Evolutionary conservation across 208 protist species (phyloP), one percentile per base, ranked within the genome.

Genomic region (Trypanosoma brucei): DNA sequence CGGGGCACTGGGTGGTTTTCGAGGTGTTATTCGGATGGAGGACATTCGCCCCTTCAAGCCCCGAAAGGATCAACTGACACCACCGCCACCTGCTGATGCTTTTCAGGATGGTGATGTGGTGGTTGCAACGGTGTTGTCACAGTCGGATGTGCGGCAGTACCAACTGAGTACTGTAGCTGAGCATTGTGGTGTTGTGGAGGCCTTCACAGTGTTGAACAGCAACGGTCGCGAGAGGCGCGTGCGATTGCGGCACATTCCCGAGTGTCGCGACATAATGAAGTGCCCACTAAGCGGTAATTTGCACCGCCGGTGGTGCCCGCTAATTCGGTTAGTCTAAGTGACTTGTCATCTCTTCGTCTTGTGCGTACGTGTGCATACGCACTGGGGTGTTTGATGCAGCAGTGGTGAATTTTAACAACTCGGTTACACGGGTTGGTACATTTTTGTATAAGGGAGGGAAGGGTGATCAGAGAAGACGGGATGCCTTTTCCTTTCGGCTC

Each of bases 111-210:
- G 86, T 3, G 86, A 92, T 59, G 83, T 92, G 3, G 68, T 90
- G 38, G 40, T 82, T 9, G 86, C 86, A 8, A 76, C 81, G 80
- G 86, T 92, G 3, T 69, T 92, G 30, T 89, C 82, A 30, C 86
- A 92, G 75, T 88, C 83, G 1, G 86, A 92, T 50, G 86, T 65
- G 39, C 82, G 81, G 2, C 83, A 88, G 73, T 92, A 83, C 55
- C 83, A 92, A 63, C 76, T 92, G 35, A 86, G 75, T 55, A 92
- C 86, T 9, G 56, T 79, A 0, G 51, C 54, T 13, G 68, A 75
- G 39, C 59, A 76, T 54, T 92, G 72, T 44, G 86, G 86, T 1
- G 86, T 90, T 3, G 70, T 92, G 55, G 78, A 88, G 59, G 75
- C 72, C 33, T 50, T 61, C 38, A 46, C 71, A 7, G 36, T 38